Conservation (phyloP, 441 rosid genomes). For the Brassica balearica region DNA sequence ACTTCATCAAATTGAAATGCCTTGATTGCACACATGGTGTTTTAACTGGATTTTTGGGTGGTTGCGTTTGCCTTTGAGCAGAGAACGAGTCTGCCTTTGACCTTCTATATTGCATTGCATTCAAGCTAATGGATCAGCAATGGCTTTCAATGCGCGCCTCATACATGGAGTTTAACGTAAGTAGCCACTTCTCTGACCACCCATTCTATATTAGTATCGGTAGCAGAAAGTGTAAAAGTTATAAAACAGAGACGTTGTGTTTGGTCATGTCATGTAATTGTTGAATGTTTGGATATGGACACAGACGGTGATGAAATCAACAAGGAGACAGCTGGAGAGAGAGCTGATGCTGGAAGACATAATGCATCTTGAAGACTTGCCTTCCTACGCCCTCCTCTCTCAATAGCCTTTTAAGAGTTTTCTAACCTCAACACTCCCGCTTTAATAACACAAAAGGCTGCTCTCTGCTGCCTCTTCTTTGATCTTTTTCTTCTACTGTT, state of each 20-base stretch:
- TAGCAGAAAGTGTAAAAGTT: not conserved
- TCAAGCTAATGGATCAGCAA: slow-evolving; percentile 95
- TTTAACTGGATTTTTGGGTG: not conserved
- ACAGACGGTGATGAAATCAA: slow-evolving; percentile 95
- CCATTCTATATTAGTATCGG: too few relatives aligned
- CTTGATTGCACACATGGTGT: not conserved
- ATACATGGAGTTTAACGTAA: slow-evolving; percentile 97
- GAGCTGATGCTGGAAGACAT: slow-evolving; percentile 85
- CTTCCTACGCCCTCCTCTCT: slow-evolving; percentile 74
- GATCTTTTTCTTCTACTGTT: slow-evolving; percentile 19
- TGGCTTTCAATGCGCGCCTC: slow-evolving; percentile 97
- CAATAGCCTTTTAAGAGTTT: slow-evolving; percentile 34
- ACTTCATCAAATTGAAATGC: slow-evolving; percentile 5
- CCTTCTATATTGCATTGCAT: slow-evolving; percentile 92
- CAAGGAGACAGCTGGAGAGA: slow-evolving; percentile 88
- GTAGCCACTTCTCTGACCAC: slow-evolving; percentile 28
- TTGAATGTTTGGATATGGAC: not conserved
- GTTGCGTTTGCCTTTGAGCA: slow-evolving; percentile 37
- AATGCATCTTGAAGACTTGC: slow-evolving; percentile 76
- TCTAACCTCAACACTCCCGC: slow-evolving; percentile 2
- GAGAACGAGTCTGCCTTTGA: slow-evolving; percentile 94
- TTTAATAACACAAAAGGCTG: not conserved
- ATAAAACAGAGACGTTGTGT: slow-evolving; percentile 16
- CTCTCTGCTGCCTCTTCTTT: not conserved
- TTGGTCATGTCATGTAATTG: slow-evolving; percentile 11